Conservation (phyloP, 2,329 filamentous ascomycete genomes). For the Sporothrix brasiliensis region DNA sequence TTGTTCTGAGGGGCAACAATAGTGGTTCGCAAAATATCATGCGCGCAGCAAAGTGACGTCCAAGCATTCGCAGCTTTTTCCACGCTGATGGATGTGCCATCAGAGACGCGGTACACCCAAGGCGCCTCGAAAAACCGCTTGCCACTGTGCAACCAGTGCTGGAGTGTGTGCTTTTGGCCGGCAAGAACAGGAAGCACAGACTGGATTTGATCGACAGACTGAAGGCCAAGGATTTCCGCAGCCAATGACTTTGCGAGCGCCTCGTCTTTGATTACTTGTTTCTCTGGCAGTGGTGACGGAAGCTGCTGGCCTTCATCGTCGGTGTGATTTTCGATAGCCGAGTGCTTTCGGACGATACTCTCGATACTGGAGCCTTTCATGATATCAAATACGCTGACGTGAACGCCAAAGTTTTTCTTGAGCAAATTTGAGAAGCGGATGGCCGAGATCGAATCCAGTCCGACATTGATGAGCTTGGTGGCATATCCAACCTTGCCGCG, state of each 20-base stretch:
- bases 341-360: conserved; percentile 31
- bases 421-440: conserved; percentile 37
- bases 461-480: conserved; percentile 37
- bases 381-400: conserved; percentile 37
- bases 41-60: not conserved
- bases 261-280: not conserved
- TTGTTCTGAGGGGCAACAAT: not conserved
- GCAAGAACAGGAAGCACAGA: conserved; percentile 35
- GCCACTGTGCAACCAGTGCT: conserved; percentile 38
- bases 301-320: not conserved
- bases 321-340: not conserved
- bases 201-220: conserved; percentile 25
- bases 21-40: conserved; percentile 12
- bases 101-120: conserved; percentile 38
- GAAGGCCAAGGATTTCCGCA: not conserved
- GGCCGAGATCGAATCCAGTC: conserved; percentile 38
- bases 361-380: conserved; percentile 36
- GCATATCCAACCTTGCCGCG: conserved; percentile 34
- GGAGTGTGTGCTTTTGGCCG: conserved; percentile 36
- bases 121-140: conserved; percentile 40
- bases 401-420: conserved; percentile 35
- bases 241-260: not conserved
- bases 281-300: not conserved
- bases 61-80: conserved; percentile 10
- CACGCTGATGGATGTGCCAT: conserved; percentile 26